Evolutionary conservation across 208 protist genomes (phyloP).

Genomic region (Crithidia acanthocephali): DNA sequence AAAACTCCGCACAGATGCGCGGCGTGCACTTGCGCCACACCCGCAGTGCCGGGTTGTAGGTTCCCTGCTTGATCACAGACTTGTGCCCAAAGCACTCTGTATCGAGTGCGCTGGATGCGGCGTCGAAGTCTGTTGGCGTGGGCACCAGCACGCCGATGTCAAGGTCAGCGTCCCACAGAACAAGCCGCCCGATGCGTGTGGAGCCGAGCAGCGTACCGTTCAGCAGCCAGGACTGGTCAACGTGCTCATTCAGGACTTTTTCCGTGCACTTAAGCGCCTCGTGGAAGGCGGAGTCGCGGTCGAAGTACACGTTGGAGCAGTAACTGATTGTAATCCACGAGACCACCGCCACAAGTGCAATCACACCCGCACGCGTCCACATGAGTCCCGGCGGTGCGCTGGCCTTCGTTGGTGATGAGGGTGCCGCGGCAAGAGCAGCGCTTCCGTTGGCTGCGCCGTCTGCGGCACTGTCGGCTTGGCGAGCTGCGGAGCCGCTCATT

Average conservation of each 20-base stretch:
- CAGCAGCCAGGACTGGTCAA: conserved; percentile 62
- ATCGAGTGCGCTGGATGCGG: conserved; percentile 33
- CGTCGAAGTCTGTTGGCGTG: conserved; percentile 40
- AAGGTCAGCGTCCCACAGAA: conserved; percentile 88
- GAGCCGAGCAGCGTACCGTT: conserved; percentile 84
- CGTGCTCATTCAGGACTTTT: conserved; percentile 41
- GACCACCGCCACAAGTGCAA: conserved; percentile 54
- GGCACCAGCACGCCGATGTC: conserved; percentile 66
- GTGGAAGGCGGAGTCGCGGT: conserved; percentile 64
- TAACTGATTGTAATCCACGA: conserved; percentile 66
- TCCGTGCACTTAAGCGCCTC: conserved; percentile 65
- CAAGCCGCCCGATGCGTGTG: conserved; percentile 64
- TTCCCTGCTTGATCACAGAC: conserved; percentile 33
- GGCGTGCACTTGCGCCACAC: conserved; percentile 77
- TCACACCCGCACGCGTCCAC: conserved; percentile 48
- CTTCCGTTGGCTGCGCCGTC: neutral
- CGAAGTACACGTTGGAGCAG: conserved; percentile 79
- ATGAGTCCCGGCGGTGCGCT: conserved; percentile 32
- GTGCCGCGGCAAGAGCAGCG: neutral
- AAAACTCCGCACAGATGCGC: conserved; percentile 81
- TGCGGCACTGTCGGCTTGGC: neutral
- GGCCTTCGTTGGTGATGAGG: neutral
- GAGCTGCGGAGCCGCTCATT: conserved; percentile 4
- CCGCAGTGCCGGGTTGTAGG: conserved; percentile 33
- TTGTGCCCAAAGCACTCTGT: conserved; percentile 55